A percentile compares a stretch with the other conserved stretches of the same genome.
phyloP scores from a whole-genome alignment of 2,329 filamentous ascomycete species.

The Colletotrichum sp. region DNA sequence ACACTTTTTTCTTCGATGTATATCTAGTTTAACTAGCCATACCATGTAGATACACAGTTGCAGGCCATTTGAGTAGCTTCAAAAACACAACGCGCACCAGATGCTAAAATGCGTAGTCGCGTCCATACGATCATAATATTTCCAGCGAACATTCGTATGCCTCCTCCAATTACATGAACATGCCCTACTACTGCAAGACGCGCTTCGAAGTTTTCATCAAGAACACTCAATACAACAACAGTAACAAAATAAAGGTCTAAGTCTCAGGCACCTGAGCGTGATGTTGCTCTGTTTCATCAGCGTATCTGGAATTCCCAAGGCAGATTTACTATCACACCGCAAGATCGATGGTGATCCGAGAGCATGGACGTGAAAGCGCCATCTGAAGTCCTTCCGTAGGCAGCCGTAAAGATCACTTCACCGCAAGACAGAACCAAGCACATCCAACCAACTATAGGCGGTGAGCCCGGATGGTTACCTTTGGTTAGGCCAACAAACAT shows the following conservation, averaged over 20 bases:
- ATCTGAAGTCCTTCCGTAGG: neutral
- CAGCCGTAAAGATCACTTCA: neutral
- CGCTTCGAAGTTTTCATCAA: no score
- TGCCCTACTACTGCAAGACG: no score
- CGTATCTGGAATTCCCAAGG: neutral
- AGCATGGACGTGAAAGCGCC: neutral
- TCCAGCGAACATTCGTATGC: neutral
- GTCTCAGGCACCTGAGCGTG: no score
- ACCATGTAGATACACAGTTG: neutral
- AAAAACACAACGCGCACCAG: neutral
- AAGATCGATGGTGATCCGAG: neutral
- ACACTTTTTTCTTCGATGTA: neutral
- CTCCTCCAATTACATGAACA: no score
- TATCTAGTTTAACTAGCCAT: neutral
- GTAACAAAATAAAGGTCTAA: no score
- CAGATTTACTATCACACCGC: neutral
- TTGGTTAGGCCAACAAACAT: neutral
- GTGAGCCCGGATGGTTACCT: neutral
- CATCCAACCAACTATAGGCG: neutral
- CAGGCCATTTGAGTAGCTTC: neutral
- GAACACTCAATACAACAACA: no score
- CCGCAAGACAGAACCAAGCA: neutral
- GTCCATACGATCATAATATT: neutral
- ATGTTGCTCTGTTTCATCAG: no score
- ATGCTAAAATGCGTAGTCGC: neutral